Evolutionary conservation across 2,329 filamentous ascomycete species (phyloP), one percentile per base, ranked within the genome.

Genomic region (Dactylellina leptospora): DNA sequence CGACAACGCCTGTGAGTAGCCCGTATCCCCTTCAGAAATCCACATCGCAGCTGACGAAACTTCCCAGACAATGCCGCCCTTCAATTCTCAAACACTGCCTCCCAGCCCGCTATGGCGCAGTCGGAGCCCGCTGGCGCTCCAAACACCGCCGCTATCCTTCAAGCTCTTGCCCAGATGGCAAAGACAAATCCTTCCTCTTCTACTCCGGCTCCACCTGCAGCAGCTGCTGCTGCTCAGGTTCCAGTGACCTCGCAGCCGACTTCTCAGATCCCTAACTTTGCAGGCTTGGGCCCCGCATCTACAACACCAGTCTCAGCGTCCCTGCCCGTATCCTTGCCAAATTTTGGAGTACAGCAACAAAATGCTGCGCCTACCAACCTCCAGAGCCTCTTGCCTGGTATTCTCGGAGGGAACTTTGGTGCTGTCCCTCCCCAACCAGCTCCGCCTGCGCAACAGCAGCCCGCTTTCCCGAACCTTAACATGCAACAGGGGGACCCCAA

Each of bases 161-260:
- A 90, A 79, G 89, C 89, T 45, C 84, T 95, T 74, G 90, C 90
- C 74, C 91, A 90, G 78, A 90, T 95, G 81, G 90, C 90, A 38
- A 89, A 90, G 75, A 89, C 91, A 79, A 92, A 88, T 79, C 85
- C 83, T 55, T 55, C 85, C 72, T 80, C 84, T 36, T 80, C 83
- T 48, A 77, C 80, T 22, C 76, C 81, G 59, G 73, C 75, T 25
- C 73, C 75, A 11, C 28, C 28, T 6, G 28, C 28, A 5, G 6
- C 28, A 33, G 28, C 28, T 28, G 69, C 73, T 27, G 60, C 63
- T 36, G 59, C 62, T 40, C 50, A 74, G 6, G 58, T 74, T 23
- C 74, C 75, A 8, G 20, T 66, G 68, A 47, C 51, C 30, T 20
- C 53, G 18, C 53, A 55, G 23, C 27, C 45, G 5, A 61, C 47